Evolutionary conservation across 31 red algal genomes (phyloP).

Genomic region (Odonthalia washingtoniensis): DNA sequence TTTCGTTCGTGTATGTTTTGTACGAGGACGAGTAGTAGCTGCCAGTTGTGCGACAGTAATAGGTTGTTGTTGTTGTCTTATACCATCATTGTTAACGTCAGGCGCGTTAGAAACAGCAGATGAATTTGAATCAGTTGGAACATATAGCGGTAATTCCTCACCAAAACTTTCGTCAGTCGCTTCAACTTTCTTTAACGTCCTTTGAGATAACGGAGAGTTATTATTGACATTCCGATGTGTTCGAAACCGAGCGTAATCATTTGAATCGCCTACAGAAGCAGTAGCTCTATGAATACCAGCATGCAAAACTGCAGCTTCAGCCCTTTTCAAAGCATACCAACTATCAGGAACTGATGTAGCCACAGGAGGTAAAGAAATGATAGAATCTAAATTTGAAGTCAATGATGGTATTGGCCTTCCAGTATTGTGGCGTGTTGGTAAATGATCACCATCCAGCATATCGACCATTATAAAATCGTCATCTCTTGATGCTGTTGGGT

Average conservation of each 20-base stretch:
- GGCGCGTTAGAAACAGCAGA: too few relatives aligned
- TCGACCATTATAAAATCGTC: slow-evolving; percentile 77
- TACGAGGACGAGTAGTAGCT: neutral
- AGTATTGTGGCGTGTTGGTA: slow-evolving; percentile 25
- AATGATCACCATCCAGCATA: slow-evolving; percentile 68
- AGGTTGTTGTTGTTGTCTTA: neutral
- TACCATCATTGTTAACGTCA: too few relatives aligned
- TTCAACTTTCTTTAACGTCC: too few relatives aligned
- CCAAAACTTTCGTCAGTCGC: too few relatives aligned
- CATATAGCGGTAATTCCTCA: too few relatives aligned
- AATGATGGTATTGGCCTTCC: neutral
- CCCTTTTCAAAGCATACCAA: neutral
- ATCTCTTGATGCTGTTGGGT: too few relatives aligned
- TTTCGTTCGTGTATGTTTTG: neutral
- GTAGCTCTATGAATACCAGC: neutral
- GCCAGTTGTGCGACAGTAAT: neutral
- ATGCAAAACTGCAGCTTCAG: neutral
- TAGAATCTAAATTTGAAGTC: slow-evolving; percentile 62
- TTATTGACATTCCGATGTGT: too few relatives aligned
- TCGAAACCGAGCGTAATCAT: too few relatives aligned
- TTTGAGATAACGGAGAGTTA: too few relatives aligned
- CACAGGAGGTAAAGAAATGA: slow-evolving; percentile 62
- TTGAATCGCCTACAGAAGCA: slow-evolving; percentile 21
- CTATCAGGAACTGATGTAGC: neutral
- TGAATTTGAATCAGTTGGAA: too few relatives aligned